These are phyloP conservation scores for Comarum palustre DNA, from an alignment of 306 rosid species.

Conservation along the genomic window DNA sequence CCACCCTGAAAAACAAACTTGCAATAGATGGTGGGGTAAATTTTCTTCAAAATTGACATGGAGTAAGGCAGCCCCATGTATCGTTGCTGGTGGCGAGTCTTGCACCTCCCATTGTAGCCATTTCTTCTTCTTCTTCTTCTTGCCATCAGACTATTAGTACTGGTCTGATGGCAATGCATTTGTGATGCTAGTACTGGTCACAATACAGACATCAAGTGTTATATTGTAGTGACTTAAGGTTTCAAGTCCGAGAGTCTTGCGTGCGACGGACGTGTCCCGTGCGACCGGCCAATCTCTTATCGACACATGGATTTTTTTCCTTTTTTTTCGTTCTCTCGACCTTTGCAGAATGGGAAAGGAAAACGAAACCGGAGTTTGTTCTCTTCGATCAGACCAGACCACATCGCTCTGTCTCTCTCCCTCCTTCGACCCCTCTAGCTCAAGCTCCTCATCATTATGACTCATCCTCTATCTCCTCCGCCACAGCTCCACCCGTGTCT, in stretches of 20 bases:
- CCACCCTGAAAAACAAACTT: background rate
- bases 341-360: no score
- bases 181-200: background rate
- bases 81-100: conserved; percentile 15
- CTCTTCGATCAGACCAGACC: no score
- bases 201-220: background rate
- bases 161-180: background rate
- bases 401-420: no score
- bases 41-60: conserved; percentile 21
- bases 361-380: no score
- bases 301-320: no score
- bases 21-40: background rate
- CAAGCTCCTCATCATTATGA: no score
- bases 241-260: background rate
- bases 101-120: conserved; percentile 14
- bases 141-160: background rate
- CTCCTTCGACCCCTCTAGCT: no score
- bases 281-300: no score
- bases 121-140: conserved; percentile 5
- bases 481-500: no score
- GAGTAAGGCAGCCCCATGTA: conserved; percentile 29
- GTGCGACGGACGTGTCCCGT: no score
- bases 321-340: no score
- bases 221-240: background rate
- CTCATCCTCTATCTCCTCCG: no score